Conservation (phyloP, 108 stramenopile species). For the Fragilariopsis cylindrus region DNA sequence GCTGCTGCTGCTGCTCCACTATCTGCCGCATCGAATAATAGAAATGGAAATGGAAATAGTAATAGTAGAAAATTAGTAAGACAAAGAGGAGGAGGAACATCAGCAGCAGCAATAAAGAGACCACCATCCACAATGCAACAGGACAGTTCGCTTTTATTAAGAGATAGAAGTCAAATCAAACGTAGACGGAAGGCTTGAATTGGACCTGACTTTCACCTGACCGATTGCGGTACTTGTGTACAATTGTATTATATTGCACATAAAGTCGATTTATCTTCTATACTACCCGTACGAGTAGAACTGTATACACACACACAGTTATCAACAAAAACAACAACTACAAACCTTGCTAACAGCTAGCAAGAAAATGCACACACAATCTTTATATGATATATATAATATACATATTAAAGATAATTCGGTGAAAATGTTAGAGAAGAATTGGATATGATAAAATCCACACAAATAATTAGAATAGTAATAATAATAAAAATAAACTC, state of each 20-base stretch:
- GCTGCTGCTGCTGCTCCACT: not conserved
- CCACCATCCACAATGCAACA: not conserved
- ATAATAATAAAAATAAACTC: no score
- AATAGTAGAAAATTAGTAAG: not conserved
- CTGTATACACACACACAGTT: no score
- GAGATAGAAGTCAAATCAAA: not conserved
- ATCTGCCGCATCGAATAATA: not conserved
- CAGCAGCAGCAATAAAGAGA: no score
- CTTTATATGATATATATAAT: no score
- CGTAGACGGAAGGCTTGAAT: slow-evolving; percentile 2
- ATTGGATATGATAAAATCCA: no score
- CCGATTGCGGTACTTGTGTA: not conserved
- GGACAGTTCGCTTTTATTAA: not conserved
- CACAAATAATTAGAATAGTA: no score
- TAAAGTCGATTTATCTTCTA: not conserved
- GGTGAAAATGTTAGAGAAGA: no score
- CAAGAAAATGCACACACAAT: no score
- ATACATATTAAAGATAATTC: no score
- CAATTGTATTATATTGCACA: not conserved
- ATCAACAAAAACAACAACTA: no score
- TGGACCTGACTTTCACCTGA: not conserved
- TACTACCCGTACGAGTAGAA: not conserved
- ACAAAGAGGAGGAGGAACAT: not conserved
- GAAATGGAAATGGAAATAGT: not conserved
- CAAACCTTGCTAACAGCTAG: no score